Conservation (phyloP, 1,139 yeast genomes). For the Meyerozyma carpophila region DNA sequence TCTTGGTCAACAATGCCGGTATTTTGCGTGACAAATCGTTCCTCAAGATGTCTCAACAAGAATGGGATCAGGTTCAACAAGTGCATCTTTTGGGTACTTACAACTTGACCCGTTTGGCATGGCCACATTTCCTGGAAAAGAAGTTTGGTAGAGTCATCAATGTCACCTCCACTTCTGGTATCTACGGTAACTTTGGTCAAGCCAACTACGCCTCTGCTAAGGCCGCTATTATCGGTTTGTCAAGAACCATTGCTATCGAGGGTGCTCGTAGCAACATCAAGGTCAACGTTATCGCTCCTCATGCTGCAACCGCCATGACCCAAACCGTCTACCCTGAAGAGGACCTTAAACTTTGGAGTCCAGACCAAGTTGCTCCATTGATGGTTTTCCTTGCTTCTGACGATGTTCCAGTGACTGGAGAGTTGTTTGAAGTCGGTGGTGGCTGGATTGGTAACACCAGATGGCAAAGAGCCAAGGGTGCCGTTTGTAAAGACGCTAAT, state of each 20-base stretch:
- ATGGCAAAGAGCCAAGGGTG: conserved; percentile 92
- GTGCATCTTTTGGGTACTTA: conserved; percentile 84
- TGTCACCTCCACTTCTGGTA: conserved; percentile 92
- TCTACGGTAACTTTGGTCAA: conserved; percentile 97
- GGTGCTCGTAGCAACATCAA: conserved; percentile 75
- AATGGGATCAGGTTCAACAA: conserved; percentile 77
- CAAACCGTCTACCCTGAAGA: conserved; percentile 71
- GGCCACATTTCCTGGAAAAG: conserved; percentile 83
- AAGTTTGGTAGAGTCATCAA: conserved; percentile 79
- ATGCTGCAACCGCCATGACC: conserved; percentile 98
- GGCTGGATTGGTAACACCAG: conserved; percentile 96
- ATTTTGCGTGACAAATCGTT: conserved; percentile 89
- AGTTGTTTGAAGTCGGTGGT: conserved; percentile 58
- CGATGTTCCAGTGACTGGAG: conserved; percentile 64
- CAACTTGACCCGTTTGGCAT: conserved; percentile 81
- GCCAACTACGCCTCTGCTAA: conserved; percentile 95
- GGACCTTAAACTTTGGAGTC: conserved; percentile 79
- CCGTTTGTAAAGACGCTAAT: conserved; percentile 49
- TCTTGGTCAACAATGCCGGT: conserved; percentile 90
- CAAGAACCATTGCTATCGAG: conserved; percentile 84
- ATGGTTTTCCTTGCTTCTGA: conserved; percentile 74
- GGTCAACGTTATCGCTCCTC: conserved; percentile 89
- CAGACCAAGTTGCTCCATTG: conserved; percentile 88
- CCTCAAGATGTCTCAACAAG: conserved; percentile 74
- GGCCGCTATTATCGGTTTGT: conserved; percentile 79